phyloP scores from a whole-genome alignment of 2,329 filamentous ascomycete genomes.

The Pyrenochaeta sp. region DNA sequence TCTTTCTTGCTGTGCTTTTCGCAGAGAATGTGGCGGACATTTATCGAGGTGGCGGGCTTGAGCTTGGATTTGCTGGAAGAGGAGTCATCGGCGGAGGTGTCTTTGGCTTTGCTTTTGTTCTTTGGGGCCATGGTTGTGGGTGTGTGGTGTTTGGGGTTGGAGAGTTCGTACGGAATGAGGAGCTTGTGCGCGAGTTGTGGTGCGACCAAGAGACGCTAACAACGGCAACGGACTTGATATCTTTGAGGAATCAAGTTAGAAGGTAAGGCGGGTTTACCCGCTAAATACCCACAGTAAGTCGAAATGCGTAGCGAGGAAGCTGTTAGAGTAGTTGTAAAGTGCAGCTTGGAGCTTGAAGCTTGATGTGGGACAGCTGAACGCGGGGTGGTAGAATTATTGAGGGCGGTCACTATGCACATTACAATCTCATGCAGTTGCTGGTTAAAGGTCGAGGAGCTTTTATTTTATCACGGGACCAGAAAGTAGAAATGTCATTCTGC shows the following conservation, averaged over 20 bases:
- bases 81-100: conserved; percentile 20
- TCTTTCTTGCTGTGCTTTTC: conserved; percentile 82
- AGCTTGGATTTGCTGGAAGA: conserved; percentile 51
- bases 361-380: not conserved
- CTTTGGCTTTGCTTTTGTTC: conserved; percentile 35
- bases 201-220: too few species aligned
- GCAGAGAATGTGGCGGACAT: conserved; percentile 77
- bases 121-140: conserved; percentile 34
- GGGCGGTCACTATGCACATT: not conserved
- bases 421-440: not conserved
- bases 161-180: not conserved
- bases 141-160: not conserved
- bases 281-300: not conserved
- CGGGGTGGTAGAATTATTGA: not conserved
- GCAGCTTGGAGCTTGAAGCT: not conserved
- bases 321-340: not conserved
- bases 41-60: conserved; percentile 73
- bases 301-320: not conserved
- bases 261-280: not conserved
- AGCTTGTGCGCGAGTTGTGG: too few species aligned
- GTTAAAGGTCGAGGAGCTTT: not conserved
- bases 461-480: not conserved
- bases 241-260: not conserved
- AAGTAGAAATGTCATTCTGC: not conserved
- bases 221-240: not conserved